Percentiles rank a stretch among this genome's conserved stretches.
These are phyloP conservation scores for Cordia subcordata DNA, from an alignment of 257 asterid genomes.

Conservation along the genomic window DNA sequence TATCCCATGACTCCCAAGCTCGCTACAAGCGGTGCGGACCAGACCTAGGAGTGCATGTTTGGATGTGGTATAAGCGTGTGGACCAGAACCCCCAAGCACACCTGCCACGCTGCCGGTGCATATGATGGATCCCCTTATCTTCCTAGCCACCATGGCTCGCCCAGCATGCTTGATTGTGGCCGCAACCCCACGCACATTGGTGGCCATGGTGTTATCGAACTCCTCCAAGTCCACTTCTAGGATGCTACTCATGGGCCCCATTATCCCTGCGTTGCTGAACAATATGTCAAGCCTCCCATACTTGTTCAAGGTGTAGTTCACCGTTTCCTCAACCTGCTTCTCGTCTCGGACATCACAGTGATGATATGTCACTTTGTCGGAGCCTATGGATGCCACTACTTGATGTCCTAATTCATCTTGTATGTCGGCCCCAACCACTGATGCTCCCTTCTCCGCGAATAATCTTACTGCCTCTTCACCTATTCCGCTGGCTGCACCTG, in stretches of 20 bases:
- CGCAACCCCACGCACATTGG: slow-evolving; percentile 55
- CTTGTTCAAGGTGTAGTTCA: slow-evolving; percentile 26
- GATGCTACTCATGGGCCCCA: slow-evolving; percentile 35
- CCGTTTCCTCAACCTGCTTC: slow-evolving; percentile 45
- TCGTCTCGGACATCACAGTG: slow-evolving; percentile 63
- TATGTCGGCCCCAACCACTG: slow-evolving; percentile 51
- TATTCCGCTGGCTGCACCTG: slow-evolving; percentile 80
- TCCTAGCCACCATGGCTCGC: slow-evolving; percentile 50
- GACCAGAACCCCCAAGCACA: slow-evolving; percentile 47
- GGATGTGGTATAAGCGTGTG: slow-evolving; percentile 48
- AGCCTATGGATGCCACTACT: slow-evolving; percentile 28
- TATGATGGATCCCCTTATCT: slow-evolving; percentile 46
- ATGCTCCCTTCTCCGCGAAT: slow-evolving; percentile 52
- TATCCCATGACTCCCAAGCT: slow-evolving; percentile 58
- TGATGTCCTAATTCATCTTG: slow-evolving; percentile 41
- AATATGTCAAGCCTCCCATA: slow-evolving; percentile 44
- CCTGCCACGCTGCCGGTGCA: slow-evolving; percentile 61
- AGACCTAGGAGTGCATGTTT: slow-evolving; percentile 63
- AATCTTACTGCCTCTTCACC: slow-evolving; percentile 51
- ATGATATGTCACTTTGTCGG: slow-evolving; percentile 34
- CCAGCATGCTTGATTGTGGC: slow-evolving; percentile 59
- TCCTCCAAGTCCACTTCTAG: slow-evolving; percentile 41
- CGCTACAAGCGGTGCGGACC: slow-evolving; percentile 40
- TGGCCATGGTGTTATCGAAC: slow-evolving; percentile 35
- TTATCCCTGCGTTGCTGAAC: slow-evolving; percentile 59